Evolutionary conservation across 1,139 yeast species (phyloP).

Genomic region (Saccharomyces uvarum): DNA sequence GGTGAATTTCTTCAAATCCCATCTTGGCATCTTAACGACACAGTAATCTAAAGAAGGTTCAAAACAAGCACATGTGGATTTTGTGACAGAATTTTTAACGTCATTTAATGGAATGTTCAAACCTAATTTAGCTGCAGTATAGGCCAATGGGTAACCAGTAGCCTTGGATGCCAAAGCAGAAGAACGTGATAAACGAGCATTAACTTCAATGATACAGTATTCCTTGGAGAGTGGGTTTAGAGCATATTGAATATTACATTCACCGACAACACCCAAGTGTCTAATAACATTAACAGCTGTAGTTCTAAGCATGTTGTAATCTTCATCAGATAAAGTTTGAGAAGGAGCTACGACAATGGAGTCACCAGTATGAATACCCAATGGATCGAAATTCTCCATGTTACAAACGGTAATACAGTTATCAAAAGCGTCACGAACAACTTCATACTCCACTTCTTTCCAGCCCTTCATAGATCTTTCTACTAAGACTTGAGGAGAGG

Average conservation of each 20-base stretch:
- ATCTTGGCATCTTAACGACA: slow-evolving; percentile 96
- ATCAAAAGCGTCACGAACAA: slow-evolving; percentile 93
- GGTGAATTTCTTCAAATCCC: slow-evolving; percentile 96
- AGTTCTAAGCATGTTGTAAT: slow-evolving; percentile 94
- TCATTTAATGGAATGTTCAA: slow-evolving; percentile 88
- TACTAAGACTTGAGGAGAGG: slow-evolving; percentile 91
- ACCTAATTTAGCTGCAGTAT: slow-evolving; percentile 96
- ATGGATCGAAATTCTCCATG: slow-evolving; percentile 98
- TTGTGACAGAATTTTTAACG: slow-evolving; percentile 88
- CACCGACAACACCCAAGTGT: slow-evolving; percentile 98
- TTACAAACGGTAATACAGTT: slow-evolving; percentile 98
- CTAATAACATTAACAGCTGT: slow-evolving; percentile 96
- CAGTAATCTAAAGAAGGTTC: slow-evolving; percentile 97
- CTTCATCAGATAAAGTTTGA: slow-evolving; percentile 94
- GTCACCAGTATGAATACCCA: slow-evolving; percentile 98
- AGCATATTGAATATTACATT: slow-evolving; percentile 97
- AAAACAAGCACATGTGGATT: slow-evolving; percentile 92
- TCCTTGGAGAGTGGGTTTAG: slow-evolving; percentile 90
- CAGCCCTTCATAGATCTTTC: slow-evolving; percentile 98
- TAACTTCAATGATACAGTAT: slow-evolving; percentile 95
- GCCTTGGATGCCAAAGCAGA: slow-evolving; percentile 98
- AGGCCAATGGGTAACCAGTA: slow-evolving; percentile 96
- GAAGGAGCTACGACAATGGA: slow-evolving; percentile 98
- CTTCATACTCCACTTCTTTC: slow-evolving; percentile 98
- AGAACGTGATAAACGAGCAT: slow-evolving; percentile 95